phyloP scores from a whole-genome alignment of 2,329 filamentous ascomycete genomes.

The Pseudocercospora pini-densiflorae region DNA sequence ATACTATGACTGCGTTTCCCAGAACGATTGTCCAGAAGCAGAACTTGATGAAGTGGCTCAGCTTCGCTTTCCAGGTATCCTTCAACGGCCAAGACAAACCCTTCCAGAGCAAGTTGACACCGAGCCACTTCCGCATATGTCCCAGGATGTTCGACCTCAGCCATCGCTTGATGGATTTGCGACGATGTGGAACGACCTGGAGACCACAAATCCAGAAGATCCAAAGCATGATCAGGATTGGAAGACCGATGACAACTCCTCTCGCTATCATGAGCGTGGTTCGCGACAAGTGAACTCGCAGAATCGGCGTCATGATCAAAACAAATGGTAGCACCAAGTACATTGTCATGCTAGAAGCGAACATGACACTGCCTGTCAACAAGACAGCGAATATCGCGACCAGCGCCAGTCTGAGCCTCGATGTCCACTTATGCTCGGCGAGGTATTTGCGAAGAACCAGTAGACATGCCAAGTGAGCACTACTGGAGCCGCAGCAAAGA shows the following conservation, averaged over 20 bases:
- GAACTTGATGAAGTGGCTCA: not conserved
- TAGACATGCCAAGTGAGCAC: constrained; percentile 15
- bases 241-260: not conserved
- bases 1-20: constrained; percentile 1
- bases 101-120: constrained; percentile 1
- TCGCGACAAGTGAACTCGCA: too few species aligned
- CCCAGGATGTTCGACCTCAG: not conserved
- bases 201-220: constrained; percentile 13
- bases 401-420: not conserved
- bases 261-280: not conserved
- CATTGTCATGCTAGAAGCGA: constrained; percentile 6
- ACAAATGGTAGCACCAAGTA: not conserved
- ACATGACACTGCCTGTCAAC: not conserved
- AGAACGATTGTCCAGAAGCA: not conserved
- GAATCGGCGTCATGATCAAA: too few species aligned
- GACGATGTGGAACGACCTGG: not conserved
- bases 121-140: not conserved
- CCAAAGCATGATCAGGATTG: constrained; percentile 8
- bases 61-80: too few species aligned
- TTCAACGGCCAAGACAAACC: not conserved
- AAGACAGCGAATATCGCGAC: constrained; percentile 8
- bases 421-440: constrained; percentile 9
- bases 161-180: not conserved
- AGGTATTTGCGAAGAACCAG: constrained; percentile 12
- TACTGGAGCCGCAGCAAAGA: constrained; percentile 15